These are phyloP conservation scores for Claviceps digitariae DNA, from an alignment of 2,329 filamentous ascomycete species.

Conservation along the genomic window DNA sequence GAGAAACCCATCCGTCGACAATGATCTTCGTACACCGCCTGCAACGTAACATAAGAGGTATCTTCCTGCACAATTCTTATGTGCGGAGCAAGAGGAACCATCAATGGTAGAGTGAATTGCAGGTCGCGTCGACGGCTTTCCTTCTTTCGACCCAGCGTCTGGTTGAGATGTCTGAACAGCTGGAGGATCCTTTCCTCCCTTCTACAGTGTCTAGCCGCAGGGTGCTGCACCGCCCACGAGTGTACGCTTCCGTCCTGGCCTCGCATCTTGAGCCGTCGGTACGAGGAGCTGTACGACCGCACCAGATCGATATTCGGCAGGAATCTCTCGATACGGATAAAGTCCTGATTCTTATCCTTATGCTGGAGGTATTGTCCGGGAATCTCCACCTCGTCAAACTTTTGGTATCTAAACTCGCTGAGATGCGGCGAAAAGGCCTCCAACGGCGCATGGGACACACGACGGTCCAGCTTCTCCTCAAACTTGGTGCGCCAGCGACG, in stretches of 20 bases:
- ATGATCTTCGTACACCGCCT: conserved; percentile 92
- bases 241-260: conserved; percentile 97
- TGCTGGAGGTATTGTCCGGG: conserved; percentile 94
- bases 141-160: conserved; percentile 80
- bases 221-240: conserved; percentile 91
- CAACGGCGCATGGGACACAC: conserved; percentile 57
- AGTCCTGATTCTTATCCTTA: conserved; percentile 98
- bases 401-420: conserved; percentile 93
- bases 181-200: conserved; percentile 92
- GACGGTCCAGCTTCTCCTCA: conserved; percentile 88
- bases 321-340: conserved; percentile 94
- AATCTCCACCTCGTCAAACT: conserved; percentile 96
- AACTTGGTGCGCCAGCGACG: conserved; percentile 95
- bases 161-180: conserved; percentile 95
- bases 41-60: conserved; percentile 81
- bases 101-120: conserved; percentile 89
- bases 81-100: conserved; percentile 89
- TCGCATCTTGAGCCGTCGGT: conserved; percentile 86
- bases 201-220: conserved; percentile 79
- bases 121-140: conserved; percentile 87
- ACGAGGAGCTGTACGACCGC: conserved; percentile 78
- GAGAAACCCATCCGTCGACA: conserved; percentile 75
- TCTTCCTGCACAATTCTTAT: conserved; percentile 95
- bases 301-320: conserved; percentile 89
- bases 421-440: conserved; percentile 82